Conservation (phyloP, 169 alveolate genomes). For the Perkinsus marinus region DNA sequence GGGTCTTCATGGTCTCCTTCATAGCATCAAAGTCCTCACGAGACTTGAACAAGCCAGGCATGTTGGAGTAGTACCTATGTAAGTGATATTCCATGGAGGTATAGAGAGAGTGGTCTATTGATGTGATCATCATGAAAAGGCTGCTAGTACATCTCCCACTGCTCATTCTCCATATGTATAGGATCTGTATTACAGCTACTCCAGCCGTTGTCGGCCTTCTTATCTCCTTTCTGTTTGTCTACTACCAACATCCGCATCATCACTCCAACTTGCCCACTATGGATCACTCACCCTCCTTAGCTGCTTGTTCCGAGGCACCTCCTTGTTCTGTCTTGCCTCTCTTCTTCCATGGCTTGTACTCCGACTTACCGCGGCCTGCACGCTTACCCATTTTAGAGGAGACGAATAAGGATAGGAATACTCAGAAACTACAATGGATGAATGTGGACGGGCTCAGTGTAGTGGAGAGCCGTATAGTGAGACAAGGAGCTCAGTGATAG, state of each 20-base stretch:
- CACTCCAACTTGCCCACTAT: neutral
- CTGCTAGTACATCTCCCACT: neutral
- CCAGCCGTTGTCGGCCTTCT: neutral
- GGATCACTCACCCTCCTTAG: neutral
- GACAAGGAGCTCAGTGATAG: no score
- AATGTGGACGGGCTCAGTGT: no score
- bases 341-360: neutral
- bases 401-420: no score
- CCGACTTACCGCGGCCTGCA: neutral
- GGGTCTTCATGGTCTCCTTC: neutral
- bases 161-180: neutral
- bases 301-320: neutral
- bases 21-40: neutral
- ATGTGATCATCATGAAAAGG: no score
- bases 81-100: neutral
- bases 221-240: neutral
- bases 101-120: no score
- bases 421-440: no score
- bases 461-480: no score
- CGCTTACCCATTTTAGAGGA: neutral
- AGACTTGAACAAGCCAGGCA: neutral
- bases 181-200: neutral
- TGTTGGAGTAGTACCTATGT: neutral
- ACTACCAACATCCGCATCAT: neutral
- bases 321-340: neutral